A percentile compares a stretch with the other conserved stretches of the same genome.
phyloP scores from a whole-genome alignment of 768 basidiomycete genomes.

The Daedaleopsis nitida region DNA sequence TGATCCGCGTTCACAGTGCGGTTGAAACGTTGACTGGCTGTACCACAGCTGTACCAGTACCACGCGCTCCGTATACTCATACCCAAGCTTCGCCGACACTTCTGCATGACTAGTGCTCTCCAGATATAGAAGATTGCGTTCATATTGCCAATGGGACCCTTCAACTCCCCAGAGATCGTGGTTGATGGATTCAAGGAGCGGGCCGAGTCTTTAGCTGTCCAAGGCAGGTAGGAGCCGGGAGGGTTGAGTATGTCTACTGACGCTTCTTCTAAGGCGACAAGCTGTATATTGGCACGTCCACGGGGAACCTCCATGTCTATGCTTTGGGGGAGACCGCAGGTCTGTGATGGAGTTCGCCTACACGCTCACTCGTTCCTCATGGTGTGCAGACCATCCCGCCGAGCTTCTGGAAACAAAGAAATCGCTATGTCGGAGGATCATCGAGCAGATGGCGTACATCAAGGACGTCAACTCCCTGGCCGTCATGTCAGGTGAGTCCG shows the following conservation, averaged over 20 bases:
- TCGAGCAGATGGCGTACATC: constrained; percentile 88
- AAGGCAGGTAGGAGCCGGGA: constrained; percentile 35
- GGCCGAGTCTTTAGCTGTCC: constrained; percentile 47
- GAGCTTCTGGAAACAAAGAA: constrained; percentile 68
- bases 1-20: too few relatives aligned
- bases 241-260: constrained; percentile 6
- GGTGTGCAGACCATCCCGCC: constrained; percentile 37
- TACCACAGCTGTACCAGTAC: too few relatives aligned
- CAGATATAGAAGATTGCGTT: neutral
- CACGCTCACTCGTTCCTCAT: constrained; percentile 7
- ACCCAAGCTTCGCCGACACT: too few relatives aligned
- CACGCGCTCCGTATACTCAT: too few relatives aligned
- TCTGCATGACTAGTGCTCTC: neutral
- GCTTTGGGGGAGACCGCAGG: constrained; percentile 42
- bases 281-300: constrained; percentile 64
- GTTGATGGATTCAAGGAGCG: constrained; percentile 49
- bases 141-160: constrained; percentile 28
- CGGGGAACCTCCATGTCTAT: constrained; percentile 58
- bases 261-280: constrained; percentile 45
- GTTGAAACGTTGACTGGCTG: too few relatives aligned
- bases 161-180: constrained; percentile 27
- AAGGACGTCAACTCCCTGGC: constrained; percentile 86
- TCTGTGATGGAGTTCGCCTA: constrained; percentile 26
- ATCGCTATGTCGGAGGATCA: constrained; percentile 60
- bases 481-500: constrained; percentile 71